phyloP scores from a whole-genome alignment of 345 rosid genomes.

The Theobroma cacao region DNA sequence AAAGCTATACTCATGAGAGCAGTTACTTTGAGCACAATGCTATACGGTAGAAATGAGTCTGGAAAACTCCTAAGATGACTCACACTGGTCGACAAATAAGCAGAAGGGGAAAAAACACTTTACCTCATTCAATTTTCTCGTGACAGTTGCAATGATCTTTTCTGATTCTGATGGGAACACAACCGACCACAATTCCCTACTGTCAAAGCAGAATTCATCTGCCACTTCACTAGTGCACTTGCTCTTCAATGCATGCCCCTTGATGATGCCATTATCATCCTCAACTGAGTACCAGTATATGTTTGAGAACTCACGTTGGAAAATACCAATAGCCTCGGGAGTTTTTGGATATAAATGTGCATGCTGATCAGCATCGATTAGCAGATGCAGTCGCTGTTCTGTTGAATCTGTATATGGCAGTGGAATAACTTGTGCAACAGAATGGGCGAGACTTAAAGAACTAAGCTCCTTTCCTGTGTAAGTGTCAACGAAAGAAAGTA shows the following conservation, averaged over 20 bases:
- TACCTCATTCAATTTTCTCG: conserved; percentile 85
- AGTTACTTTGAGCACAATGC: neutral
- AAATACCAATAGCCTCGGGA: conserved; percentile 62
- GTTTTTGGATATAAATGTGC: conserved; percentile 88
- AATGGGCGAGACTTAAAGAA: conserved; percentile 57
- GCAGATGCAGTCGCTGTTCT: conserved; percentile 87
- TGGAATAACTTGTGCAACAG: conserved; percentile 78
- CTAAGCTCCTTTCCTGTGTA: conserved; percentile 77
- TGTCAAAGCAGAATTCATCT: conserved; percentile 78
- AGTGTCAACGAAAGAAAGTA: conserved; percentile 82
- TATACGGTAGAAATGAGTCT: neutral
- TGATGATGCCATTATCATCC: conserved; percentile 60
- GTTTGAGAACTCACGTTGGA: conserved; percentile 66
- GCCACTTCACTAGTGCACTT: conserved; percentile 49
- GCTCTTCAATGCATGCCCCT: conserved; percentile 73
- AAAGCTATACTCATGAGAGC: neutral
- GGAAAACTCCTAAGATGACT: neutral
- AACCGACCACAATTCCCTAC: conserved; percentile 81
- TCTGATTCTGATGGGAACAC: conserved; percentile 88
- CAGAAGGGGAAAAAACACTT: neutral
- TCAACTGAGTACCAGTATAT: conserved; percentile 90
- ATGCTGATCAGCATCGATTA: conserved; percentile 55
- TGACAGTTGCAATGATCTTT: conserved; percentile 72
- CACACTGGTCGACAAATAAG: neutral
- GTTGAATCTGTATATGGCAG: conserved; percentile 82